Percentiles rank a stretch among this genome's conserved stretches.
phyloP scores from a whole-genome alignment of 2,329 filamentous ascomycete genomes.

The Ascosphaera apis region DNA sequence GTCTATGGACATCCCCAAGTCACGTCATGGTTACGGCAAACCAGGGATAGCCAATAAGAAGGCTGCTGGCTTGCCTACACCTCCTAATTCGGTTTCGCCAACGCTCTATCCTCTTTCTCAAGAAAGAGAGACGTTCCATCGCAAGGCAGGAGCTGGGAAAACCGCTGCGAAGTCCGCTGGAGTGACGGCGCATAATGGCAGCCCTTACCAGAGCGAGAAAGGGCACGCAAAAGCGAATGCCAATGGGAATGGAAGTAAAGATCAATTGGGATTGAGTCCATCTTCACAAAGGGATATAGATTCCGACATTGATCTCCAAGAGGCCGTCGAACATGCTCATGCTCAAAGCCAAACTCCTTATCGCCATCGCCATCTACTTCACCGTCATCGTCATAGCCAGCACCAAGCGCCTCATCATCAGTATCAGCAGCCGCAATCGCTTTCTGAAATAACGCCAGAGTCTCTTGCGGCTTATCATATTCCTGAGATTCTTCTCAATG shows the following conservation, averaged over 20 bases:
- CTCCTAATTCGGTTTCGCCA: constrained; percentile 87
- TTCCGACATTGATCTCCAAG: constrained; percentile 70
- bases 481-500: constrained; percentile 67
- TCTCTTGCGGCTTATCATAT: constrained; percentile 79
- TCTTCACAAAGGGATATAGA: constrained; percentile 26
- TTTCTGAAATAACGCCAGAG: constrained; percentile 47
- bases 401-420: too few species aligned
- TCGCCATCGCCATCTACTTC: too few species aligned
- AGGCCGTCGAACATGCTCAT: constrained; percentile 32
- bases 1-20: constrained; percentile 26
- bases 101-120: constrained; percentile 42
- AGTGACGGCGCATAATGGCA: too few species aligned
- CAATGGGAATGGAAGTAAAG: too few species aligned
- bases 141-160: too few species aligned
- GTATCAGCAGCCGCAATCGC: too few species aligned
- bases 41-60: constrained; percentile 9
- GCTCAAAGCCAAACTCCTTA: constrained; percentile 19
- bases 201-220: too few species aligned
- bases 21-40: constrained; percentile 12
- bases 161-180: too few species aligned
- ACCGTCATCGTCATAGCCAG: too few species aligned
- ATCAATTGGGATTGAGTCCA: too few species aligned
- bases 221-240: too few species aligned
- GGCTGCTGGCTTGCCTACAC: constrained; percentile 45
- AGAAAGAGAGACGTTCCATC: too few species aligned